Percentiles rank a stretch among this genome's conserved stretches.
Evolutionary conservation across 306 rosid species (phyloP).

Genomic region (Medicago truncatula): DNA sequence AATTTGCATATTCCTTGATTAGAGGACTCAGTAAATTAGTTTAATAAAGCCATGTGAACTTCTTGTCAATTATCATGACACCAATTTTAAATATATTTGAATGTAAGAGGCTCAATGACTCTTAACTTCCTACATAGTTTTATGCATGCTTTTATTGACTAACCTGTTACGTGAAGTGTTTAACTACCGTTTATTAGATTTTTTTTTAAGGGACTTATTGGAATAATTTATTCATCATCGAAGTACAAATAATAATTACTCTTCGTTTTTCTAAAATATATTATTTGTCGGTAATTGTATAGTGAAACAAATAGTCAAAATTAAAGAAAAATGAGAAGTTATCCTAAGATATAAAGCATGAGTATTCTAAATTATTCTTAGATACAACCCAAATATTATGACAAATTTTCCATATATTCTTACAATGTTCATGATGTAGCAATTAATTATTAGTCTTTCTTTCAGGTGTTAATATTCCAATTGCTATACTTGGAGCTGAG

Average conservation of each 20-base stretch:
- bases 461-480: conserved; percentile 62
- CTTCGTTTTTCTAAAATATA: neutral
- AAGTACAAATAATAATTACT: neutral
- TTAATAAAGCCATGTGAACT: neutral
- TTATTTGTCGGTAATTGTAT: too few species aligned
- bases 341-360: too few species aligned
- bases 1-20: conserved; percentile 17
- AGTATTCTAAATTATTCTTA: too few species aligned
- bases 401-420: neutral
- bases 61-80: neutral
- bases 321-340: too few species aligned
- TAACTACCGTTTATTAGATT: neutral
- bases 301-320: too few species aligned
- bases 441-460: conserved; percentile 15
- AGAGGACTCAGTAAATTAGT: neutral
- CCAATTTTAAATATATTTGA: neutral
- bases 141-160: neutral
- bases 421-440: neutral
- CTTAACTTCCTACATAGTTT: too few species aligned
- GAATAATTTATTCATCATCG: neutral
- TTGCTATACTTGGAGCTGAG: conserved; percentile 68
- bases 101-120: neutral
- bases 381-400: neutral
- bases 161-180: neutral
- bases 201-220: too few species aligned